Evolutionary conservation across 768 basidiomycete genomes (phyloP).

Genomic region (Galerina marginata): DNA sequence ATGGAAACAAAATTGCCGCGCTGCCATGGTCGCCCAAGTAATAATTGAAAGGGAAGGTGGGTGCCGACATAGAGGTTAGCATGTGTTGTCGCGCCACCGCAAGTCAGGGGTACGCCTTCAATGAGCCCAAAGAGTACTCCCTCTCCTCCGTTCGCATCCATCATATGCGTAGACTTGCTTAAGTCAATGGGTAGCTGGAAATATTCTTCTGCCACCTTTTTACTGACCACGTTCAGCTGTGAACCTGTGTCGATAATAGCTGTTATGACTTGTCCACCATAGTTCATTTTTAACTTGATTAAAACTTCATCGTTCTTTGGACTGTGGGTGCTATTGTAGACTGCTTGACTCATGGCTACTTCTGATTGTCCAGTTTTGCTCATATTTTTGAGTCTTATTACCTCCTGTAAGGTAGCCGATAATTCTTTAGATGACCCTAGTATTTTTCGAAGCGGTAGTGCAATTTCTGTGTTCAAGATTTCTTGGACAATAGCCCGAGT

Average conservation of each 20-base stretch:
- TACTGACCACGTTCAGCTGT: slow-evolving; percentile 26
- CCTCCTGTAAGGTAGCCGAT: not conserved
- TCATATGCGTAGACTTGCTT: slow-evolving; percentile 15
- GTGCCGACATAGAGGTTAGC: slow-evolving; percentile 28
- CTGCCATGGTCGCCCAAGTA: slow-evolving; percentile 17
- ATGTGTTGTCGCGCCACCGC: slow-evolving; percentile 24
- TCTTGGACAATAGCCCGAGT: slow-evolving; percentile 4
- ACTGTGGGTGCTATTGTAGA: not conserved
- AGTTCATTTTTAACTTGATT: slow-evolving; percentile 19
- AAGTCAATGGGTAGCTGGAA: slow-evolving; percentile 19
- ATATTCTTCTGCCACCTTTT: slow-evolving; percentile 11
- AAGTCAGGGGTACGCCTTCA: slow-evolving; percentile 20
- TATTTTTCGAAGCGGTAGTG: slow-evolving; percentile 9
- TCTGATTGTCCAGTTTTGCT: not conserved
- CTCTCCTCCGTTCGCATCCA: slow-evolving; percentile 34
- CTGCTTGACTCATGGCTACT: no score
- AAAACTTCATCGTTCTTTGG: not conserved
- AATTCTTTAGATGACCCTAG: slow-evolving; percentile 14
- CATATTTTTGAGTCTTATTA: slow-evolving; percentile 5
- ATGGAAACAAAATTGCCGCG: slow-evolving; percentile 8
- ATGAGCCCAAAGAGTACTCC: slow-evolving; percentile 25
- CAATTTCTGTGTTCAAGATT: slow-evolving; percentile 6
- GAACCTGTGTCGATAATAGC: slow-evolving; percentile 34
- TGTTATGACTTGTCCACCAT: slow-evolving; percentile 6
- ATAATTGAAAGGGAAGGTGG: slow-evolving; percentile 15